Conservation (phyloP, 2,329 filamentous ascomycete species). For the Penicillium sclerotiorum region DNA sequence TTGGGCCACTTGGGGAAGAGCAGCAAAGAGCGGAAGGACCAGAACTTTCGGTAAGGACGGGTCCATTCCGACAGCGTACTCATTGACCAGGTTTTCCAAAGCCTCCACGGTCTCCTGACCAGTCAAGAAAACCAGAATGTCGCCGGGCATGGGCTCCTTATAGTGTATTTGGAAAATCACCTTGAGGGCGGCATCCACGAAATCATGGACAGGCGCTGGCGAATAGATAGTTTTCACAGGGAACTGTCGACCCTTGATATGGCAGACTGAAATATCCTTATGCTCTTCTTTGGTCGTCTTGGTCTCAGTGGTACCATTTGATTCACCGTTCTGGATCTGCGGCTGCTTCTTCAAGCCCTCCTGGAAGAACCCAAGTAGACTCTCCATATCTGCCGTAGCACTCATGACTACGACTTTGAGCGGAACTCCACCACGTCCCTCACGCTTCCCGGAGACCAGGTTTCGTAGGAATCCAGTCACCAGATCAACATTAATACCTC, state of each 20-base stretch:
- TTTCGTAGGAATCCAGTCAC: constrained; percentile 85
- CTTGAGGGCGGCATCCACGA: constrained; percentile 79
- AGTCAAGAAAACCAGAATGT: constrained; percentile 88
- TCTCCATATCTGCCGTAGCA: constrained; percentile 87
- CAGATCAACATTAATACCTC: constrained; percentile 91
- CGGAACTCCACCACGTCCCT: constrained; percentile 69
- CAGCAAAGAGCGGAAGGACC: constrained; percentile 83
- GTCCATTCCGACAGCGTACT: constrained; percentile 72
- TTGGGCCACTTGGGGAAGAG: constrained; percentile 82
- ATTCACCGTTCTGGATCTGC: constrained; percentile 13
- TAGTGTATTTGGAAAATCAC: constrained; percentile 84
- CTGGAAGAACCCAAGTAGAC: constrained; percentile 73
- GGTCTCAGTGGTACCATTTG: constrained; percentile 12
- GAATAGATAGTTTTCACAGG: constrained; percentile 80
- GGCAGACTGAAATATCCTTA: constrained; percentile 58
- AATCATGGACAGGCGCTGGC: constrained; percentile 72
- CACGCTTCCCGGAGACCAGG: constrained; percentile 62
- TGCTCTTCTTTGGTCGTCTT: constrained; percentile 43
- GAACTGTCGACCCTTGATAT: constrained; percentile 84
- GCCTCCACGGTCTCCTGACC: constrained; percentile 92
- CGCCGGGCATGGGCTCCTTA: constrained; percentile 87
- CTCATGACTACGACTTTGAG: constrained; percentile 96
- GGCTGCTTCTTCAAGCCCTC: constrained; percentile 29
- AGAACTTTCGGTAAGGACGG: constrained; percentile 69
- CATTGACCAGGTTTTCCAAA: constrained; percentile 76